Conservation (phyloP, 2,329 filamentous ascomycete species). For the Pyrenochaeta sp. region DNA sequence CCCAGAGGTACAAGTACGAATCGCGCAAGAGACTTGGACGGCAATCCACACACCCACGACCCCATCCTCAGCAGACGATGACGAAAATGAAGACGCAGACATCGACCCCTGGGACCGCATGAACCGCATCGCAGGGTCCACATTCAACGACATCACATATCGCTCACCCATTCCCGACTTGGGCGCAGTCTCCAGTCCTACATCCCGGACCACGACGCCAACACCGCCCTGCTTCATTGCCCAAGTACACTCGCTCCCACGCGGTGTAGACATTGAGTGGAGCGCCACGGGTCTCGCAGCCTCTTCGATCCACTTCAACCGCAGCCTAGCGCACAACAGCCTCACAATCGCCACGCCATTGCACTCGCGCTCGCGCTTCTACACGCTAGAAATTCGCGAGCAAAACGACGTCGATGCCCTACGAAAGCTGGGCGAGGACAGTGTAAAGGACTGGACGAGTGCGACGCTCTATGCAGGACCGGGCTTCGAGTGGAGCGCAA, state of each 20-base stretch:
- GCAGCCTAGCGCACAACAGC: background rate
- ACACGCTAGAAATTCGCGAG: conserved; percentile 19
- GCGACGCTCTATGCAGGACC: conserved; percentile 34
- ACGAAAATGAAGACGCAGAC: conserved; percentile 53
- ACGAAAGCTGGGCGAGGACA: background rate
- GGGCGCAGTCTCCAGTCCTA: background rate
- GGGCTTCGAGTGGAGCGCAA: conserved; percentile 10
- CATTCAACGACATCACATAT: conserved; percentile 32
- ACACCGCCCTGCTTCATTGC: conserved; percentile 75
- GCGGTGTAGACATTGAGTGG: conserved; percentile 83
- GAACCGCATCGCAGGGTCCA: conserved; percentile 64
- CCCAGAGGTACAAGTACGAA: conserved; percentile 35
- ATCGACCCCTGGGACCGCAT: conserved; percentile 73
- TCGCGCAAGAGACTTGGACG: conserved; percentile 58
- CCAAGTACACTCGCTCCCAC: conserved; percentile 79
- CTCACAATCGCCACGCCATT: background rate
- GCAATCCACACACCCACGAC: conserved; percentile 15
- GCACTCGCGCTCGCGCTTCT: conserved; percentile 14
- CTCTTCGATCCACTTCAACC: background rate
- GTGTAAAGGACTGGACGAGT: conserved; percentile 18
- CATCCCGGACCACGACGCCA: background rate
- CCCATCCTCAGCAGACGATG: conserved; percentile 47
- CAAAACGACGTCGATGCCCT: conserved; percentile 7
- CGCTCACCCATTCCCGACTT: conserved; percentile 54
- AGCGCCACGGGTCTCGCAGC: conserved; percentile 68